Base-by-base conservation (phyloP, 2,329 filamentous ascomycete genomes). In the Zarea fungicola region DNA sequence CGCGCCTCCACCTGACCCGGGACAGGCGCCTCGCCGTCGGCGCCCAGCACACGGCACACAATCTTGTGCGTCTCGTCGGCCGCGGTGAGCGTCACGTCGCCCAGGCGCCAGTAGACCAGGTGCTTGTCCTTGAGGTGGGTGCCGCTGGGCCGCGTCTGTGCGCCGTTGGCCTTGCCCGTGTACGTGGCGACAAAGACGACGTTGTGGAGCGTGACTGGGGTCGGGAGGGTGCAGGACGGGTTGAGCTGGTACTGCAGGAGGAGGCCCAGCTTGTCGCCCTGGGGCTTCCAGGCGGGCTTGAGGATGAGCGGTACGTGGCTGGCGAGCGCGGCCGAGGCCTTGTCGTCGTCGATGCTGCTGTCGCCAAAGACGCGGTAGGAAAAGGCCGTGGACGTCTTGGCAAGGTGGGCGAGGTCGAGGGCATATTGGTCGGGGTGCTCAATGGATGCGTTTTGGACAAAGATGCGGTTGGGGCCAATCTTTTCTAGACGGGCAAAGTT, bases 391-490 rank as follows among this genome's bases (percentile, higher is more conserved):
- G 85, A 79, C 2, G 88, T 84, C 58, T 84, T 82, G 57, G 83
- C 75, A 53, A 96, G 78, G 62, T 84, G 82, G 13, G 82, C 75
- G 6, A 93, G 70, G 53, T 91, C 81, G 26, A 99, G 72, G 0
- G 74, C 80, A 68, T 95, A 99, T 61, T 92, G 85, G 51, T 95
- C 91, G 4, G 85, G 78, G 50, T 79, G 83, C 9, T 85, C 81
- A 1, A 75, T 62, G 1, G 72, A 68, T 5, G 78, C 74, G 56
- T 89, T 85, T 26, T 84, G 81, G 44, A 97, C 83, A 67, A 97
- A 95, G 50, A 90, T 87, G 36, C 89, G 89, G 64, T 99, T 99
- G 1, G 91, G 90, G 0, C 90, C 91, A 49, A 99, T 91, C 60
- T 89, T 90, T 60, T 97, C 93, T 6, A 99, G 77, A n/a, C 80